Evolutionary conservation across 331 rosid genomes (phyloP), one percentile per base, ranked within the genome.

Genomic region (Arachis monticola): DNA sequence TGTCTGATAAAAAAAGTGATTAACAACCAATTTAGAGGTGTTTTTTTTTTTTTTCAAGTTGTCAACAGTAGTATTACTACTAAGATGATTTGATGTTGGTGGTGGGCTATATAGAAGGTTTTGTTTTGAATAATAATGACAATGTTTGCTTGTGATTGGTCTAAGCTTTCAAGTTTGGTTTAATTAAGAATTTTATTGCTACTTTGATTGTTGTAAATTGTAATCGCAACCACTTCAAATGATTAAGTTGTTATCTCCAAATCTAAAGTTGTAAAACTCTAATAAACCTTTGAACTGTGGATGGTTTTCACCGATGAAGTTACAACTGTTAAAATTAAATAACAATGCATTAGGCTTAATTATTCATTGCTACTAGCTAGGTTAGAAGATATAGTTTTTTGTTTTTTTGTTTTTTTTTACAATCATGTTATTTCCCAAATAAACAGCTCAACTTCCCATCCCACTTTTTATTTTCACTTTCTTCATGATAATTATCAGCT

Each of bases 231-330:
- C 11, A 52, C 9, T 8, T 31, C 11, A 8, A 2, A 6, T 70
- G 31, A 44, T 41, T 61, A 56, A 46, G 80, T 69, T 75, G 77
- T 10, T 9, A 30, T 64, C 77, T 70, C 64, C 45, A 64, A 40
- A 10, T 76, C 75, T 40, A 64, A 17, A 32, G 5, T 38, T 38
- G 38, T 13, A 52, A 10, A 17, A 74, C 11, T 50, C 14, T 35
- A 22, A 35, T 2, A 61, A 61, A 30, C 27, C 70, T 17, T 32
- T 48, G 60, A 48, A 60, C 50, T 55, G 22, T 55, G 17, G 60
- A 44, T 31, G 38, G 52, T 53, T 76, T 74, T 64, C 64, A 38
- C 30, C 13, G 10, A 13, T 9, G 10, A 56, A 55, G 14, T 31
- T 17, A 17, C 22, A 44, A 64, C 57, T 44, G 45, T 50, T 56